These are phyloP conservation scores for Apiospora koreana DNA, from an alignment of 2,329 filamentous ascomycete genomes.

Conservation along the genomic window DNA sequence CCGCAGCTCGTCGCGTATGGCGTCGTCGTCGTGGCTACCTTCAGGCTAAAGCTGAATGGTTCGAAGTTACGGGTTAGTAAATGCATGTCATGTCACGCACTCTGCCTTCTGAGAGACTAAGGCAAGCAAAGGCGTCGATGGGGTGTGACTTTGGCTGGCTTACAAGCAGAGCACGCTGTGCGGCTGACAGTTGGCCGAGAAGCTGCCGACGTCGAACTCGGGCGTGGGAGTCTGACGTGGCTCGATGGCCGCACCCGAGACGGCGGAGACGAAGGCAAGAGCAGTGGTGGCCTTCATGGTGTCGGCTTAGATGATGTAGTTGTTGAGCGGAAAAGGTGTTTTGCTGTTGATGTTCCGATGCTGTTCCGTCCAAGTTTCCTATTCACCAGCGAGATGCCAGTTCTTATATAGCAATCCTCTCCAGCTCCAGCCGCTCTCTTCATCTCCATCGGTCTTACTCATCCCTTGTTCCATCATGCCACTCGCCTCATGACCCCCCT, in stretches of 20 bases:
- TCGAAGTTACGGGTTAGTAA: not conserved
- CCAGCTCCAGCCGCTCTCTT: not conserved
- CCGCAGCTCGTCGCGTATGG: not conserved
- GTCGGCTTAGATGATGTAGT: not conserved
- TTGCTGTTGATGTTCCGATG: not conserved
- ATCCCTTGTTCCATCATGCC: not conserved
- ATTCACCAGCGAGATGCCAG: not conserved
- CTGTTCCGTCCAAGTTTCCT: not conserved
- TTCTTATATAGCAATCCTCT: not conserved
- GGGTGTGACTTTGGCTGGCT: not conserved
- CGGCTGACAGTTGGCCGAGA: constrained; percentile 8
- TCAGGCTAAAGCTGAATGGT: not conserved
- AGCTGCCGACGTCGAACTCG: constrained; percentile 7
- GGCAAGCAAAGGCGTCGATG: too few species aligned
- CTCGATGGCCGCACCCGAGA: not conserved
- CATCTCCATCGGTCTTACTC: not conserved
- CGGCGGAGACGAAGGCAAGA: not conserved
- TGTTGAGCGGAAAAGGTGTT: not conserved
- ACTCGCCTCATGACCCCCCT: not conserved
- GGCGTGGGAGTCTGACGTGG: not conserved
- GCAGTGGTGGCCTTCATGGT: constrained; percentile 9
- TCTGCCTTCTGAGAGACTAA: not conserved
- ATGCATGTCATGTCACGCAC: too few species aligned
- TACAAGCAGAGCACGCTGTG: constrained; percentile 11
- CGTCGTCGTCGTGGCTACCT: not conserved